phyloP scores from a whole-genome alignment of 441 rosid genomes.

The Corymbia calophylla region DNA sequence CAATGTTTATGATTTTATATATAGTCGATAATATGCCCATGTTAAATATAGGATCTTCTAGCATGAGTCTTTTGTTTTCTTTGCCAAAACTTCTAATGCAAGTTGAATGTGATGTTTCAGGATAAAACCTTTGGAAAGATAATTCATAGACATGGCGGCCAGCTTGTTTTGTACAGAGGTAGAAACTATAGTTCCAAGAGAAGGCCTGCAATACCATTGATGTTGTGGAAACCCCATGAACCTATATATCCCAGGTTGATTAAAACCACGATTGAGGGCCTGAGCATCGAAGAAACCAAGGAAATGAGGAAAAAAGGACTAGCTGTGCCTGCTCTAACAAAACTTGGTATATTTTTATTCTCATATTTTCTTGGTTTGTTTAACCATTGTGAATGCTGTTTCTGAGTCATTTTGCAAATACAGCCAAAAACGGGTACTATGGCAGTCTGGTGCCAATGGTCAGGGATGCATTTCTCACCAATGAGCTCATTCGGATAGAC shows the following conservation, averaged over 20 bases:
- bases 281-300: conserved; percentile 75
- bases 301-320: conserved; percentile 79
- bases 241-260: conserved; percentile 79
- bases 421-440: conserved; percentile 92
- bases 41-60: not conserved
- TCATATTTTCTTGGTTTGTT: not conserved
- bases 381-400: not conserved
- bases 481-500: conserved; percentile 72
- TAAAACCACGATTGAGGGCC: conserved; percentile 74
- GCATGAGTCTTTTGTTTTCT: not conserved
- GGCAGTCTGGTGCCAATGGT: conserved; percentile 86
- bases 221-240: conserved; percentile 95
- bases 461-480: conserved; percentile 74
- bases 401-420: conserved; percentile 14
- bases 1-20: not conserved
- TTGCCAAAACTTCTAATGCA: not conserved
- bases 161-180: conserved; percentile 74
- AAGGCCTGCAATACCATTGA: conserved; percentile 72
- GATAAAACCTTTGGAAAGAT: conserved; percentile 83
- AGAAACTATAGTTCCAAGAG: conserved; percentile 65
- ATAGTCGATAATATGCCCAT: not conserved
- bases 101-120: conserved; percentile 22
- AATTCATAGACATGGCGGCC: conserved; percentile 68
- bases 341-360: conserved; percentile 44
- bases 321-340: conserved; percentile 62